Evolutionary conservation across 805 yeast species (phyloP).

Genomic region (Candida easanensis): DNA sequence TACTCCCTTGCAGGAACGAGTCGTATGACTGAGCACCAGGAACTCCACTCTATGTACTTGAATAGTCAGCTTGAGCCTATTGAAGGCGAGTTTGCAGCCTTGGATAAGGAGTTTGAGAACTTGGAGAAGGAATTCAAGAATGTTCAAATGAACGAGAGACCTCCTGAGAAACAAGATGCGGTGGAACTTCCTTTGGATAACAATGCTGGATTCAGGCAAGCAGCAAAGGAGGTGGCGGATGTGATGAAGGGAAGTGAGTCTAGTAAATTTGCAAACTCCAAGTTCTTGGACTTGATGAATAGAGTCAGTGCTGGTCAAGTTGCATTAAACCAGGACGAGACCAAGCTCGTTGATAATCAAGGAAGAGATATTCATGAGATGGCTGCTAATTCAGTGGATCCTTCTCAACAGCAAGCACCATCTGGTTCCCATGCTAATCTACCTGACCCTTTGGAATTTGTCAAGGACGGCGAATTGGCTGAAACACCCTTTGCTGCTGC

Average conservation of each 20-base stretch:
- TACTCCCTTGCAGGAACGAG: slow-evolving; percentile 5
- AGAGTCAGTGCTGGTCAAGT: slow-evolving; percentile 25
- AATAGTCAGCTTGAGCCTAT: slow-evolving; percentile 15
- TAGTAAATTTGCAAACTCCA: slow-evolving; percentile 26
- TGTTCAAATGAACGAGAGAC: slow-evolving; percentile 13
- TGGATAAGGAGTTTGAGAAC: slow-evolving; percentile 18
- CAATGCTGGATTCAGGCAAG: slow-evolving; percentile 22
- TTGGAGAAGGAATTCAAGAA: slow-evolving; percentile 16
- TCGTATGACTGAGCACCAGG: slow-evolving; percentile 24
- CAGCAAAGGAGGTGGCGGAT: slow-evolving; percentile 27
- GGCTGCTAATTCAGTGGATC: not conserved
- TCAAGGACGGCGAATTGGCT: slow-evolving; percentile 21
- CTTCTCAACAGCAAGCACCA: slow-evolving; percentile 3
- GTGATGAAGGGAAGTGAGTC: slow-evolving; percentile 22
- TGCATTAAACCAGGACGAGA: slow-evolving; percentile 22
- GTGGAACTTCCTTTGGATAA: slow-evolving; percentile 2
- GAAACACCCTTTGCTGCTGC: slow-evolving; percentile 26
- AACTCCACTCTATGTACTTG: slow-evolving; percentile 18
- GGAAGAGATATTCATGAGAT: slow-evolving; percentile 26
- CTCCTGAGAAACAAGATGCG: not conserved
- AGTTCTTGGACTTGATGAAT: slow-evolving; percentile 26
- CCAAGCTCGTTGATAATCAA: slow-evolving; percentile 23
- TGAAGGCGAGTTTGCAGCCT: slow-evolving; percentile 12
- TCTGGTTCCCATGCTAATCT: slow-evolving; percentile 9
- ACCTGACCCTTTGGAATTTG: slow-evolving; percentile 27